These are phyloP conservation scores for Termitomyces sp. DNA, from an alignment of 768 basidiomycete species.

Conservation along the genomic window DNA sequence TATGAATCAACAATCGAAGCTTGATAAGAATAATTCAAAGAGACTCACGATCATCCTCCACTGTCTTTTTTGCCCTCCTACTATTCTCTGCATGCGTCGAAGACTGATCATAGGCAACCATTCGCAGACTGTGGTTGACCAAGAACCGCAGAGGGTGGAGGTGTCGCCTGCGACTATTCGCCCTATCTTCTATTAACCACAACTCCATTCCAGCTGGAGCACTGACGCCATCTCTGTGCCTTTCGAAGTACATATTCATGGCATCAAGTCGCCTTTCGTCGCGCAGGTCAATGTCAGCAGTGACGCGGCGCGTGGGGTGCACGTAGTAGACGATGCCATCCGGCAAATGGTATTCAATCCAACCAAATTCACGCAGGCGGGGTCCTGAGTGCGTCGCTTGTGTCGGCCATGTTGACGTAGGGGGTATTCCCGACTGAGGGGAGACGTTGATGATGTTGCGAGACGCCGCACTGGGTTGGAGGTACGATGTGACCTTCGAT, in stretches of 20 bases:
- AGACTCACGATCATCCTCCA: conserved; percentile 41
- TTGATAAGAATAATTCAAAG: background rate
- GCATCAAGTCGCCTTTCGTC: conserved; percentile 41
- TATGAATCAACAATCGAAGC: background rate
- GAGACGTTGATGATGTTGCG: conserved; percentile 17
- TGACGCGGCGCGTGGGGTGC: conserved; percentile 53
- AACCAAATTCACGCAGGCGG: conserved; percentile 53
- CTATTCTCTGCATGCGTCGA: conserved; percentile 20
- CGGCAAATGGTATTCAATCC: conserved; percentile 74
- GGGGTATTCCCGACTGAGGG: conserved; percentile 16
- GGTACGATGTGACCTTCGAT: conserved; percentile 21
- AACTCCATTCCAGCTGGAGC: conserved; percentile 42
- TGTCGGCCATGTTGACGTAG: conserved; percentile 13
- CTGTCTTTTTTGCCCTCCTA: conserved; percentile 17
- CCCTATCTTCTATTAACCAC: conserved; percentile 50
- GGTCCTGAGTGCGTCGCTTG: conserved; percentile 20
- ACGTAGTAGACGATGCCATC: conserved; percentile 68
- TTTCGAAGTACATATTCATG: conserved; percentile 43
- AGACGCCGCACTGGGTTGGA: conserved; percentile 16
- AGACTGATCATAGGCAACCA: conserved; percentile 43
- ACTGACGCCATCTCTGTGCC: conserved; percentile 22
- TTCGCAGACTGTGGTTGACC: conserved; percentile 61
- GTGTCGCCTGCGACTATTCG: conserved; percentile 17
- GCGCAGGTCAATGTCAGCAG: conserved; percentile 70
- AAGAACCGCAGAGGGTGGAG: conserved; percentile 43